Conservation (phyloP, 2,329 filamentous ascomycete genomes). For the Arthrobotrys entomopaga region DNA sequence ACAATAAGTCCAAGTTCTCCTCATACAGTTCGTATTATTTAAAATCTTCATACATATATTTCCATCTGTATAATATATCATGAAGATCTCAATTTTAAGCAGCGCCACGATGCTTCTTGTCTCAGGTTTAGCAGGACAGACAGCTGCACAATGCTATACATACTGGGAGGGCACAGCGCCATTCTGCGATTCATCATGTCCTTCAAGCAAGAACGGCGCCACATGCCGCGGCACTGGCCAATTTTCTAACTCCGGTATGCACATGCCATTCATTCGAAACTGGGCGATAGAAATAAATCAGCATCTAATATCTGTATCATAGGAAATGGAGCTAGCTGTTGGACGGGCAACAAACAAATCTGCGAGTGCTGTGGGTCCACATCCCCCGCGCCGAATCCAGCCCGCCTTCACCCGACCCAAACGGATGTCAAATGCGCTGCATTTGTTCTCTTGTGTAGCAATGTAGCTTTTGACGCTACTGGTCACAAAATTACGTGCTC, state of each 20-base stretch:
- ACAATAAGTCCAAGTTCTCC: too few species aligned
- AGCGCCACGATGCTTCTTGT: slow-evolving; percentile 15
- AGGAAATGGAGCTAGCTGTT: slow-evolving; percentile 32
- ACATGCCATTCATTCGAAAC: background rate
- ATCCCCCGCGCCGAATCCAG: slow-evolving; percentile 4
- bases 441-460: slow-evolving; percentile 29
- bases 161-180: slow-evolving; percentile 51
- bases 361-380: slow-evolving; percentile 27
- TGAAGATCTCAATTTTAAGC: slow-evolving; percentile 36
- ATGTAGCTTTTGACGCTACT: slow-evolving; percentile 12
- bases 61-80: too few species aligned
- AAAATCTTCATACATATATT: too few species aligned
- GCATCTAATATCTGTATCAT: background rate
- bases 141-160: slow-evolving; percentile 21
- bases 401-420: slow-evolving; percentile 9
- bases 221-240: slow-evolving; percentile 28
- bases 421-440: slow-evolving; percentile 27
- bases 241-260: slow-evolving; percentile 32
- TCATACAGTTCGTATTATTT: too few species aligned
- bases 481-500: slow-evolving; percentile 37
- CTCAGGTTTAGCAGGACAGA: slow-evolving; percentile 24
- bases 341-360: slow-evolving; percentile 29
- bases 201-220: slow-evolving; percentile 7
- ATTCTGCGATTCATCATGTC: slow-evolving; percentile 35
- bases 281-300: background rate